phyloP scores from a whole-genome alignment of 192 early-diverging fungal genomes.

The Coemansia sp. region DNA sequence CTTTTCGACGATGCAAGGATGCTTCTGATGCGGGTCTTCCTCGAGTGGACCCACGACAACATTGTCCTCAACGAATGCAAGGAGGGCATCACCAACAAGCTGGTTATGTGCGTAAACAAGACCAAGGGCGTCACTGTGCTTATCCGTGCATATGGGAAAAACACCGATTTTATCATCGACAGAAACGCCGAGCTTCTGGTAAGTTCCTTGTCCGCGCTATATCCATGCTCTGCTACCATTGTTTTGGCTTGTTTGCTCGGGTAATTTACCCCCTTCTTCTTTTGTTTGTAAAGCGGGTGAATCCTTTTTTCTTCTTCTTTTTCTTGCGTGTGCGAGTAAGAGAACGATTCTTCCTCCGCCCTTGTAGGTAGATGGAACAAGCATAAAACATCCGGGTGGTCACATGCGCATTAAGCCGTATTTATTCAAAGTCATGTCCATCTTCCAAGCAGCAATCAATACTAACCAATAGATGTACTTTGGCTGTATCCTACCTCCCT shows the following conservation, averaged over 20 bases:
- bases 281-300: too few relatives aligned
- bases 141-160: conserved; percentile 86
- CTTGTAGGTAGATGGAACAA: background rate
- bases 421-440: too few relatives aligned
- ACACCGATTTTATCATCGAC: conserved; percentile 86
- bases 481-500: background rate
- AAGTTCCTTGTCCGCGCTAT: conserved; percentile 38
- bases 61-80: conserved; percentile 68
- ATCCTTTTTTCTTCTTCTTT: too few relatives aligned
- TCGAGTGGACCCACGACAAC: conserved; percentile 61
- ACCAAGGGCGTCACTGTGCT: conserved; percentile 64
- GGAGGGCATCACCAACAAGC: conserved; percentile 82
- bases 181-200: conserved; percentile 82
- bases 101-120: conserved; percentile 72
- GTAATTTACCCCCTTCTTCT: background rate
- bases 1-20: conserved; percentile 66
- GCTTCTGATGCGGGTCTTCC: conserved; percentile 61
- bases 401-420: too few relatives aligned
- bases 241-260: background rate
- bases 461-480: too few relatives aligned
- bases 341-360: background rate
- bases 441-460: background rate
- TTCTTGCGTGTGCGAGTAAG: background rate
- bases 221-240: background rate
- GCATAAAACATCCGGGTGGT: background rate